Base-by-base conservation (phyloP, 106 monocot species). In the Iris macrosiphon region DNA sequence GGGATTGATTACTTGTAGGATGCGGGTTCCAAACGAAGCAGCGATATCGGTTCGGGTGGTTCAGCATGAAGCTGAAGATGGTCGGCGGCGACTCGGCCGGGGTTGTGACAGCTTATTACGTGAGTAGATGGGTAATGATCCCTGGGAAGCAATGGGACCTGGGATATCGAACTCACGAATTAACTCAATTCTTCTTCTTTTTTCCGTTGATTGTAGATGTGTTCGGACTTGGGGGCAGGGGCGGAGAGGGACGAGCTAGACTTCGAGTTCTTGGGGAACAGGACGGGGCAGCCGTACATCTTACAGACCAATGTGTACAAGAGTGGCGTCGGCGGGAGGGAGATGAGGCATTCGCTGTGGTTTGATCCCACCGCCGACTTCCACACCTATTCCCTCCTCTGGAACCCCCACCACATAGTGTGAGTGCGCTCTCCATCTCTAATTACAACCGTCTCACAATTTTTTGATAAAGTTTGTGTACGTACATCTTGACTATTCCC, bases 61-160 rank as follows among this genome's bases (percentile, higher is more conserved):
- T 90, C 80, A 80, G 89, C 67, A 96, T 96, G 96, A 96, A 90
- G 79, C 74, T 96, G 60, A 90, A 83, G 72, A 82, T 96, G n/a
- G 96, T 86, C 26, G 89, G 82, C 7, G 90, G 90, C 22, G 96
- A 96, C 69, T 96, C 96, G 3, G 96, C 96, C 22, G 96, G 96
- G 3, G 86, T 96, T 3, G 96, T 96, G 24, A 96, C 96, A 7
- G 96, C 96, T 9, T 96, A 80, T 55, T 96, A 96, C 30, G 96
- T 96, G 20, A 76, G 88, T 53, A 2, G 11, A 16, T 11, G 15
- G 25, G 4, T 4, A 2, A 18, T 1, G 11, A 25, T 4, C 34
- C 15, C 12, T 45, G 17, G 0, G 23, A 7, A n/a, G n/a, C n/a
- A n/a, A n/a, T n/a, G n/a, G n/a, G n/a, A n/a, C n/a, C n/a, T n/a